Percentiles rank a stretch among this genome's conserved stretches.
These are phyloP conservation scores for Sporothrix dimorphospora DNA, from an alignment of 2,329 filamentous ascomycete genomes.

Conservation along the genomic window DNA sequence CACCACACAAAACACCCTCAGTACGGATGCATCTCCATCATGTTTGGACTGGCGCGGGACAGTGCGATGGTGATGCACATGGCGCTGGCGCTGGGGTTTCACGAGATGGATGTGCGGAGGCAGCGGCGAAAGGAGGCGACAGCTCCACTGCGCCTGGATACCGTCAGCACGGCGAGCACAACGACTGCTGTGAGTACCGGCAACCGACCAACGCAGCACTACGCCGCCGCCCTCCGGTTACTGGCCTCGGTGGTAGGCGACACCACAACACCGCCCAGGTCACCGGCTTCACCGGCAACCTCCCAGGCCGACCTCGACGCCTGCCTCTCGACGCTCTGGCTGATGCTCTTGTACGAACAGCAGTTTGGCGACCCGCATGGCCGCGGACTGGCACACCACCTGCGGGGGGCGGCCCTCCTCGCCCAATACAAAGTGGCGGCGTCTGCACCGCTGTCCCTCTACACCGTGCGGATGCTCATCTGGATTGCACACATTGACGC, in stretches of 20 bases:
- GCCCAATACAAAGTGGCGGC: background rate
- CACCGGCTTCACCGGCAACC: background rate
- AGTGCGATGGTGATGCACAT: constrained; percentile 16
- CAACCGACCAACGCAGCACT: background rate
- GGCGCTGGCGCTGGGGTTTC: constrained; percentile 12
- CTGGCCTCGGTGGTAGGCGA: background rate
- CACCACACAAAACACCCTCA: constrained; percentile 9
- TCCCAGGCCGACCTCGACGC: background rate
- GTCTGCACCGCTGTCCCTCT: background rate
- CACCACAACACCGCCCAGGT: background rate
- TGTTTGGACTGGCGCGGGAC: constrained; percentile 1
- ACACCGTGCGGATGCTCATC: background rate
- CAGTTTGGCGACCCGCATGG: constrained; percentile 1
- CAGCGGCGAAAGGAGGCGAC: background rate
- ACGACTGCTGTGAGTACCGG: background rate
- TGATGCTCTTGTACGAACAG: constrained; percentile 11
- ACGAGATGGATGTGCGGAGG: background rate
- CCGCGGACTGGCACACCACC: background rate
- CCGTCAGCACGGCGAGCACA: too few relatives aligned
- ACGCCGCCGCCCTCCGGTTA: background rate
- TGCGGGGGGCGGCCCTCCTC: background rate
- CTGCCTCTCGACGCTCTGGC: background rate
- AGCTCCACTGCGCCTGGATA: too few relatives aligned
- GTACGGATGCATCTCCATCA: constrained; percentile 19
- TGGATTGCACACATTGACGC: constrained; percentile 8